Conservation (phyloP, 345 rosid species). For the Syzygium grande region DNA sequence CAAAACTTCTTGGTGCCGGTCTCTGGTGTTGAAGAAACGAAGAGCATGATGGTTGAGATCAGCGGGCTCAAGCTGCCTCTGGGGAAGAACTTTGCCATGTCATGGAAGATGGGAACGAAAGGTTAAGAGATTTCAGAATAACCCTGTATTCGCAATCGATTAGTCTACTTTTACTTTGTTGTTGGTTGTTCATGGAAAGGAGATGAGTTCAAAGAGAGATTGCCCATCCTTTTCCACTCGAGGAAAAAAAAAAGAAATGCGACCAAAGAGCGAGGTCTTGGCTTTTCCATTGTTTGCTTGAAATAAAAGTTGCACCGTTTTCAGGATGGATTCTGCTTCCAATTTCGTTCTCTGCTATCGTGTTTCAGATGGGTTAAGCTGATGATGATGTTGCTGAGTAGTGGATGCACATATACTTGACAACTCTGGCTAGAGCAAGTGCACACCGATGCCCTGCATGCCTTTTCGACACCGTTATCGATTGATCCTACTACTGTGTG, state of each 20-base stretch:
- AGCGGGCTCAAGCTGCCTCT: conserved; percentile 48
- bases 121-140: neutral
- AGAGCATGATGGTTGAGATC: conserved; percentile 52
- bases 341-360: neutral
- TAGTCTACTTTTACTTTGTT: neutral
- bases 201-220: conserved; percentile 18
- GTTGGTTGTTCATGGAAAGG: conserved; percentile 6
- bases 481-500: no score
- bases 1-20: conserved; percentile 26
- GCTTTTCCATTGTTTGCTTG: neutral
- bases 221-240: conserved; percentile 31
- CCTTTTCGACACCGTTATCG: neutral
- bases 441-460: neutral
- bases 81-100: conserved; percentile 61
- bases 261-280: neutral
- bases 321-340: neutral
- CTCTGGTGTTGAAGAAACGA: conserved; percentile 28
- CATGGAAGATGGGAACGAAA: conserved; percentile 52
- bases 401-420: neutral
- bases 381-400: neutral
- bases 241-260: neutral
- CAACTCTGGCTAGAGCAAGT: neutral
- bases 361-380: neutral
- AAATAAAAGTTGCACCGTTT: neutral
- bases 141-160: no score